phyloP scores from a whole-genome alignment of 2,329 filamentous ascomycete species.

The Biscogniauxia mediterranea region DNA sequence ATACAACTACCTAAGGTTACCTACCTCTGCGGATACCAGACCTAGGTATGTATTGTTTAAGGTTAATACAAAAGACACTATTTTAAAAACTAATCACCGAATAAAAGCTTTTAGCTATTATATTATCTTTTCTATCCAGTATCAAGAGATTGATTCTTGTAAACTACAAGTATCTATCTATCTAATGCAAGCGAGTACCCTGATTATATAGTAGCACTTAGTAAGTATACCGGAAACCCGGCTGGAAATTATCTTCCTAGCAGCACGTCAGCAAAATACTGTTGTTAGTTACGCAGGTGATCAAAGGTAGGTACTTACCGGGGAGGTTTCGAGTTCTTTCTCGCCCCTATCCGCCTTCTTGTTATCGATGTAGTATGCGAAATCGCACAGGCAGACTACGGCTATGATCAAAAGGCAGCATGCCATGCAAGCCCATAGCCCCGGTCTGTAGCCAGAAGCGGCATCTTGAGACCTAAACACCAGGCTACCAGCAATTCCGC shows the following conservation, averaged over 20 bases:
- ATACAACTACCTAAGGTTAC: too few species aligned
- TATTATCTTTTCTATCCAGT: too few species aligned
- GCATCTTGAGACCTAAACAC: constrained; percentile 64
- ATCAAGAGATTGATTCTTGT: too few species aligned
- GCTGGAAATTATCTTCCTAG: constrained; percentile 36
- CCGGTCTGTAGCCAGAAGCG: constrained; percentile 50
- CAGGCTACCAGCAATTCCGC: constrained; percentile 72
- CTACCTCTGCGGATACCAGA: too few species aligned
- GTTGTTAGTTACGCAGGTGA: not conserved
- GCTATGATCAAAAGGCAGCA: constrained; percentile 46
- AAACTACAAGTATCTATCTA: not conserved
- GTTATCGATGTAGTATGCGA: constrained; percentile 45
- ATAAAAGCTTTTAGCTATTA: too few species aligned
- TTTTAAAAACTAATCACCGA: too few species aligned
- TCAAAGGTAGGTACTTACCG: constrained; percentile 39
- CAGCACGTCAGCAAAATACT: constrained; percentile 7
- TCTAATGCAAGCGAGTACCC: not conserved
- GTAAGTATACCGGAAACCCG: constrained; percentile 42
- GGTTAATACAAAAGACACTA: too few species aligned
- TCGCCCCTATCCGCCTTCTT: constrained; percentile 52
- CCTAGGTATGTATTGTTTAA: too few species aligned
- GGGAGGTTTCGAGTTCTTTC: constrained; percentile 48
- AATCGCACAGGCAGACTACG: constrained; percentile 41
- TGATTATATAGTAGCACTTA: constrained; percentile 16
- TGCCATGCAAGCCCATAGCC: constrained; percentile 55